Base-by-base conservation (phyloP, 2,329 filamentous ascomycete species). In the Fusarium chaquense region DNA sequence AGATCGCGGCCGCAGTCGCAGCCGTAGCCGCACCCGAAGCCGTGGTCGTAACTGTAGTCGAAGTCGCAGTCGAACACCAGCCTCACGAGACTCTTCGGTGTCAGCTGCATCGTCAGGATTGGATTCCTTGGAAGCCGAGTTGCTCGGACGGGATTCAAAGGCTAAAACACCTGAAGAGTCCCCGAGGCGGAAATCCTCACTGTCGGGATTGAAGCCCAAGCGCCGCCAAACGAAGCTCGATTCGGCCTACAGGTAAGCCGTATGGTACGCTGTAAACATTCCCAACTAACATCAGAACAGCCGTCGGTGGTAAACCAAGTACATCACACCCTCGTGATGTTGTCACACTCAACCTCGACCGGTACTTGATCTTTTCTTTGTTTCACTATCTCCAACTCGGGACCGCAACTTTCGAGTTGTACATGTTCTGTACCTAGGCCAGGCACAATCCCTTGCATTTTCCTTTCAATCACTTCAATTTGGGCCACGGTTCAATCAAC, bases 121-220 rank as follows among this genome's bases (percentile, higher is more conserved):
- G 43, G 79, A 80, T 58, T 81, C 78, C 9, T 64, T 81, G 12
- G 80, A 81, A 62, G 79, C 79, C 3, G 80, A 81, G 55, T 76
- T 81, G 3, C 67, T 81, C 2, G 80, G 80, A 35, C 73, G 76
- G 13, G 72, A 79, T 15, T 62, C 66, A 8, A 81, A 78, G 62
- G 71, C 74, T 18, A 78, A 75, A 58, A 75, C 74, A 15, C 67
- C 74, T 1, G 73, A 76, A 22, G 75, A 75, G 35, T 59, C 66
- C 7, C 63, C 58, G 22, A 70, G 62, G 26, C 58, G 65, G 41
- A 76, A 72, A 36, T 63, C 70, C 9, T 67, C 68, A 12, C 70
- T 73, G 38, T 61, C 60, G 18, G 65, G 69, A 13, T 46, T 69
- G 5, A 77, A 74, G 45, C 71, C 72, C 12, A 77, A 76, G 50